A percentile compares a stretch with the other conserved stretches of the same genome.
These are phyloP conservation scores for Tricholoma hemisulphureum DNA, from an alignment of 768 basidiomycete species.

Conservation along the genomic window DNA sequence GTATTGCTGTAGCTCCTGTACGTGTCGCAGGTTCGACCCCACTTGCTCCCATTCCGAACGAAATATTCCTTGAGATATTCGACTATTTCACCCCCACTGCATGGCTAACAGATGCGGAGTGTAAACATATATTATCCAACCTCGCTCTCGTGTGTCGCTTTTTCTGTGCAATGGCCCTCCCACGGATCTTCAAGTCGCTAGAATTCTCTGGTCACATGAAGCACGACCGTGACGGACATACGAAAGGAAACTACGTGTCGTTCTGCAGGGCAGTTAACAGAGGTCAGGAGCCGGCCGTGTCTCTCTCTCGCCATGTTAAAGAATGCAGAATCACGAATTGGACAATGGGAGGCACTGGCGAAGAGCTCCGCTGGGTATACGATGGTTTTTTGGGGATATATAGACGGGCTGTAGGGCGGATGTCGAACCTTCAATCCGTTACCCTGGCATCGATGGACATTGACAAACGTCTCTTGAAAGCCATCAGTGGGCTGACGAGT, in stretches of 20 bases:
- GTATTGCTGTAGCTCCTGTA: conserved; percentile 1
- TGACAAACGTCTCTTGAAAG: conserved; percentile 8
- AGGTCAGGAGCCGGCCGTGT: conserved; percentile 24
- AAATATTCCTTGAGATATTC: conserved; percentile 45
- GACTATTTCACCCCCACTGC: conserved; percentile 26
- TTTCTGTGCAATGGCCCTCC: conserved; percentile 38
- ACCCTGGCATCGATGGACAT: conserved; percentile 1
- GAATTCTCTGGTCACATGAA: conserved; percentile 15
- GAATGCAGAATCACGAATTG: conserved; percentile 18
- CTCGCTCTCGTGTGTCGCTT: conserved; percentile 44
- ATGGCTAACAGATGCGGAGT: conserved; percentile 14
- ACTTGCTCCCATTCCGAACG: conserved; percentile 38
- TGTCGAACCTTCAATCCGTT: conserved; percentile 15
- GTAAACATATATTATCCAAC: conserved; percentile 19
- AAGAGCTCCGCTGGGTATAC: neutral
- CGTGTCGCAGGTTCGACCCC: neutral
- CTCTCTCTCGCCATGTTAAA: conserved; percentile 31
- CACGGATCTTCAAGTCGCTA: conserved; percentile 39
- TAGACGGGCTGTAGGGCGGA: conserved; percentile 9
- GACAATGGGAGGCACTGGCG: neutral
- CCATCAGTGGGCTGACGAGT: conserved; percentile 7
- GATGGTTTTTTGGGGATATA: conserved; percentile 14
- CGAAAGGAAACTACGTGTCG: conserved; percentile 5
- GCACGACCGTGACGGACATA: neutral
- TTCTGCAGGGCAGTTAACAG: conserved; percentile 29